These are phyloP conservation scores for Pythium utonaiense DNA, from an alignment of 352 stramenopile genomes.

Conservation along the genomic window DNA sequence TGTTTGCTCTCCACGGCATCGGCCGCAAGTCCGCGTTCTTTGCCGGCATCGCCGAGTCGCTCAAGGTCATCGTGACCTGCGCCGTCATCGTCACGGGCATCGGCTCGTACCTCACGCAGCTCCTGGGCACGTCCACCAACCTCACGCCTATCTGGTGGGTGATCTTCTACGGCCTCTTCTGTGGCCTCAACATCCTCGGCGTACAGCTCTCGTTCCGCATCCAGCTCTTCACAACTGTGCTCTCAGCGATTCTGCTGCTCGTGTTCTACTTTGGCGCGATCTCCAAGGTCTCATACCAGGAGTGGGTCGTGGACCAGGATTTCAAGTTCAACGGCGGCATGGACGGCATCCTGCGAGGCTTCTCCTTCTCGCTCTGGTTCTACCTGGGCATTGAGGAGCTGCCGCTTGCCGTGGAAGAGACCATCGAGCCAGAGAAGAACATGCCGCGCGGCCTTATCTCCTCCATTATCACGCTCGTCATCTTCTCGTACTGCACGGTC, in stretches of 20 bases:
- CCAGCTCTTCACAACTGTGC: conserved; percentile 44
- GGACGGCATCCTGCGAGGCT: conserved; percentile 42
- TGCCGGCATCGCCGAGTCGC: conserved; percentile 49
- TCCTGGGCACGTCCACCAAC: conserved; percentile 38
- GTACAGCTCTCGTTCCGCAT: conserved; percentile 58
- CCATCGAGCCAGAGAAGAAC: conserved; percentile 65
- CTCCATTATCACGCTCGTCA: conserved; percentile 48
- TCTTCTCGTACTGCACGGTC: conserved; percentile 45
- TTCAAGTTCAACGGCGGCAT: conserved; percentile 44
- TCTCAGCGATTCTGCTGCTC: conserved; percentile 45
- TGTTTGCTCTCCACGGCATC: conserved; percentile 63
- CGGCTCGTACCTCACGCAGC: conserved; percentile 51
- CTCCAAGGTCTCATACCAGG: conserved; percentile 45
- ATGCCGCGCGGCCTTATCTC: conserved; percentile 55
- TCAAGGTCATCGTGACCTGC: conserved; percentile 59
- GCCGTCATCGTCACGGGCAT: conserved; percentile 48
- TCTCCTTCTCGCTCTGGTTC: conserved; percentile 68
- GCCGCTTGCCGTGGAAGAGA: conserved; percentile 66
- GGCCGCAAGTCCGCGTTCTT: conserved; percentile 50
- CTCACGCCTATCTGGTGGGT: conserved; percentile 54
- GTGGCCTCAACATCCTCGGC: conserved; percentile 55
- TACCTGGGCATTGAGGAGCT: conserved; percentile 77
- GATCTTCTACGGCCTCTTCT: conserved; percentile 50
- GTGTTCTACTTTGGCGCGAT: conserved; percentile 57
- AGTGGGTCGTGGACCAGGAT: conserved; percentile 48